Evolutionary conservation across 208 protist species (phyloP), one percentile per base, ranked within the genome.

Genomic region (Endotrypanum monterogeii): DNA sequence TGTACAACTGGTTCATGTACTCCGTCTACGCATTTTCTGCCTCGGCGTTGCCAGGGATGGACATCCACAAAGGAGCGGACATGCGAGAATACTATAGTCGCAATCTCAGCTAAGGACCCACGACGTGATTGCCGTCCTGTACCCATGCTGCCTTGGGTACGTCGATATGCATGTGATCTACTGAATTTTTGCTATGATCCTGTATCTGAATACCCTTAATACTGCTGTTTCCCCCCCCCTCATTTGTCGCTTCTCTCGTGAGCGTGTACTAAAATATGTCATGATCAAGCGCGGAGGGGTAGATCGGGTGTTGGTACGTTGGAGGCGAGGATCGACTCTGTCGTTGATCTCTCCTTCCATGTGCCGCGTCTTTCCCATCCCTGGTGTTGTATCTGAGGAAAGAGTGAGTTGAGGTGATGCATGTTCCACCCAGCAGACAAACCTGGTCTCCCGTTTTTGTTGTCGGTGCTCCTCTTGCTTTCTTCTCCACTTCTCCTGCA

Each of bases 1-100:
- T 84, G 5, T 91, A 87, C 74, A 88, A 91, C 62, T 87, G 77
- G 79, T 65, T 68, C 28, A 80, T 85, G 69, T 91, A 71, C 63
- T 41, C 83, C 30, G 50, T 83, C 25, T 76, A 83, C 69, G 63
- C 83, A 23, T 4, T 85, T 7, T 83, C 86, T 25, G 51, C 67
- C 28, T 67, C 67, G 32, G 44, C 77, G 54, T 51, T 71, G 32
- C 67, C 67, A 12, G 62, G 71, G 4, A 52, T 77, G 41, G 39
- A 79, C 35, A 39, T 63, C 32, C 28, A 32, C 3, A 80, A 80
- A 51, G 75, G 68, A 0, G 66, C 30, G 0, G 68, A 82, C 32
- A 39, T 65, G 37, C 52, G 25, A 8, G 66, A 71, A 63, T 80
- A 84, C 79, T 90, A 84, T 74, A 74, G 81, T 37, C 68, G 57